Conservation (phyloP, 2,329 filamentous ascomycete genomes). For the Helminthosporium solani region DNA sequence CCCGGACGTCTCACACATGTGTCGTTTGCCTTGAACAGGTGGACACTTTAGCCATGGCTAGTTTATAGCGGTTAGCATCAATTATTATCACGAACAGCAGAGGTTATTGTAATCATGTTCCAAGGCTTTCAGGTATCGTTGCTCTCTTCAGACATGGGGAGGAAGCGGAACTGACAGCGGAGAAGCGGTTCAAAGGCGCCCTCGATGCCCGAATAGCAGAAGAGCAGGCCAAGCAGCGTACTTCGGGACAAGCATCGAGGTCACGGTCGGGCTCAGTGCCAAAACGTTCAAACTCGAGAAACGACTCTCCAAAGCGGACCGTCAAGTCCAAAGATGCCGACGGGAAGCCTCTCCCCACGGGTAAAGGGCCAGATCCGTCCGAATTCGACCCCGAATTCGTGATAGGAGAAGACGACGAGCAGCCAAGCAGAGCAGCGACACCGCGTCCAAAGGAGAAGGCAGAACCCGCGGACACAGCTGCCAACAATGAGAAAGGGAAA, state of each 20-base stretch:
- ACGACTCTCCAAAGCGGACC: slow-evolving; percentile 39
- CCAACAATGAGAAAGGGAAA: slow-evolving; percentile 30
- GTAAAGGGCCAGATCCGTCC: slow-evolving; percentile 73
- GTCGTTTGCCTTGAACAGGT: slow-evolving; percentile 14
- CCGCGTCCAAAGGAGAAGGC: slow-evolving; percentile 53
- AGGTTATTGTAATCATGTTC: slow-evolving; percentile 34
- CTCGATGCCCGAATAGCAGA: slow-evolving; percentile 88
- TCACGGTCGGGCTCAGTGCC: slow-evolving; percentile 49
- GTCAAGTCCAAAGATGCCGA: slow-evolving; percentile 35
- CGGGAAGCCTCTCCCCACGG: slow-evolving; percentile 44
- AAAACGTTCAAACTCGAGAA: slow-evolving; percentile 48
- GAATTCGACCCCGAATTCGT: slow-evolving; percentile 86
- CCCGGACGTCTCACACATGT: slow-evolving; percentile 9
- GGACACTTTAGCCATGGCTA: slow-evolving; percentile 22
- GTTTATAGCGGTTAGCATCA: slow-evolving; percentile 7
- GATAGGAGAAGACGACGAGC: slow-evolving; percentile 77
- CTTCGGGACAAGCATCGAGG: slow-evolving; percentile 44
- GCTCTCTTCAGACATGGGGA: not conserved
- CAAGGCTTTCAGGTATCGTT: slow-evolving; percentile 32
- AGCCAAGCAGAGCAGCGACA: slow-evolving; percentile 62
- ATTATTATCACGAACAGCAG: slow-evolving; percentile 14
- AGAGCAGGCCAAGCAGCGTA: slow-evolving; percentile 79
- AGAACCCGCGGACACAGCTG: slow-evolving; percentile 20
- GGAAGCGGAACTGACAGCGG: slow-evolving; percentile 21
- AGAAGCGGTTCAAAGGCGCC: slow-evolving; percentile 75